Evolutionary conservation across 1,139 yeast species (phyloP).

Genomic region (Nakaseomyces delphensis): DNA sequence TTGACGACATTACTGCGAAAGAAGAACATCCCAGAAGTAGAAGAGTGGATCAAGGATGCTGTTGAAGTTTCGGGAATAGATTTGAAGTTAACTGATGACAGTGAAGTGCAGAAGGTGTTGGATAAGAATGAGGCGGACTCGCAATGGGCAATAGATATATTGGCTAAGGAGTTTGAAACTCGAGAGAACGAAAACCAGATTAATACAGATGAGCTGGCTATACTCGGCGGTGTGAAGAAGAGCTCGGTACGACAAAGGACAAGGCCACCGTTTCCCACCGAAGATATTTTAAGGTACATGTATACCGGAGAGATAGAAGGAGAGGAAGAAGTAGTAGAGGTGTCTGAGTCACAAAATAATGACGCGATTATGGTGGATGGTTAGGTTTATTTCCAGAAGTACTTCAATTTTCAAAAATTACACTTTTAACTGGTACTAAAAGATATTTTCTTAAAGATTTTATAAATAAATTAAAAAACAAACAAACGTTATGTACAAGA

Average conservation of each 20-base stretch:
- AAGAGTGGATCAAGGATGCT: slow-evolving; percentile 70
- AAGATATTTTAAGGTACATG: slow-evolving; percentile 35
- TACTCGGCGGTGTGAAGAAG: background rate
- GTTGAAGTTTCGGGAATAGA: slow-evolving; percentile 34
- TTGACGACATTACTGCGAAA: slow-evolving; percentile 77
- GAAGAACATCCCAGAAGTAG: slow-evolving; percentile 83
- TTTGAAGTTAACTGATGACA: slow-evolving; percentile 15
- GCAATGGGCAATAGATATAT: slow-evolving; percentile 51
- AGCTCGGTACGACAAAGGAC: slow-evolving; percentile 5
- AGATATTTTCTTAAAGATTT: background rate
- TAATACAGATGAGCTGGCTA: slow-evolving; percentile 9
- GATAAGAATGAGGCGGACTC: slow-evolving; percentile 47
- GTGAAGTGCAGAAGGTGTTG: slow-evolving; percentile 23
- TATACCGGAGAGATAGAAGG: slow-evolving; percentile 33
- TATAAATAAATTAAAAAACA: background rate
- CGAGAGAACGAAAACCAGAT: slow-evolving; percentile 56
- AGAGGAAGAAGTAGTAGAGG: background rate
- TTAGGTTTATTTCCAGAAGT: no score
- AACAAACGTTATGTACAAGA: background rate
- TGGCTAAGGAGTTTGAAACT: slow-evolving; percentile 45
- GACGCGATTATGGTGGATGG: slow-evolving; percentile 2
- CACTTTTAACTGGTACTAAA: background rate
- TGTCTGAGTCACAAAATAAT: background rate
- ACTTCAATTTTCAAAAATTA: no score
- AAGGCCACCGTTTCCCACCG: slow-evolving; percentile 28